Conservation (phyloP, 768 basidiomycete species). For the Lepiota subincarnata region DNA sequence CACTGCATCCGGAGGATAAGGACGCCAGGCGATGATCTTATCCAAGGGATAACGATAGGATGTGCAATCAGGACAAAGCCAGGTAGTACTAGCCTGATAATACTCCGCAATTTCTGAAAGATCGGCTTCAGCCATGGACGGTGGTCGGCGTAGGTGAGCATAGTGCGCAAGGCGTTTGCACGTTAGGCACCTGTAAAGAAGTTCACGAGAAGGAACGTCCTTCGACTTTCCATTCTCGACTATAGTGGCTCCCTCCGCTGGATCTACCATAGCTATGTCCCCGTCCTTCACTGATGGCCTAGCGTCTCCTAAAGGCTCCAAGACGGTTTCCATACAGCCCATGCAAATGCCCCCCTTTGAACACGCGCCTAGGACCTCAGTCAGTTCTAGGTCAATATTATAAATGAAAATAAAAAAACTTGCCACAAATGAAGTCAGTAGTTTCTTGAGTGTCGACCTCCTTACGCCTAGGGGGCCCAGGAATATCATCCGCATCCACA, state of each 20-base stretch:
- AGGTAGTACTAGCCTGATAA: conserved; percentile 52
- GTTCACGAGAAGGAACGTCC: conserved; percentile 29
- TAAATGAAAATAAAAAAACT: conserved; percentile 10
- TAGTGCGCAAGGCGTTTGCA: conserved; percentile 88
- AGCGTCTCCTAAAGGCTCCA: conserved; percentile 29
- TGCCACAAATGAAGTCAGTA: conserved; percentile 76
- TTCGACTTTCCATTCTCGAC: conserved; percentile 6
- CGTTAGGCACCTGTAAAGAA: conserved; percentile 77
- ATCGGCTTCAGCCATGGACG: conserved; percentile 28
- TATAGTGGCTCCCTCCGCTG: conserved; percentile 11
- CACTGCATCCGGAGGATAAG: conserved; percentile 62
- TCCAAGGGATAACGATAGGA: conserved; percentile 70
- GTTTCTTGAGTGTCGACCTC: conserved; percentile 51
- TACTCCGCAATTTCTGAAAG: conserved; percentile 48
- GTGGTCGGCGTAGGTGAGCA: conserved; percentile 55
- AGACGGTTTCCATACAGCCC: conserved; percentile 58
- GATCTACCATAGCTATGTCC: conserved; percentile 35
- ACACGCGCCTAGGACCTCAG: conserved; percentile 41
- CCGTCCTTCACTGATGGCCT: conserved; percentile 9
- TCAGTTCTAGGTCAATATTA: neutral
- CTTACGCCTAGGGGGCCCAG: conserved; percentile 33
- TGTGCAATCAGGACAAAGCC: conserved; percentile 76
- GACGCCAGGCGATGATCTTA: conserved; percentile 90
- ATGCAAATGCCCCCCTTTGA: conserved; percentile 77
- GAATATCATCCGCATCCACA: conserved; percentile 18